Conservation (phyloP, 2,329 filamentous ascomycete species). For the Pseudogymnoascus sp. region DNA sequence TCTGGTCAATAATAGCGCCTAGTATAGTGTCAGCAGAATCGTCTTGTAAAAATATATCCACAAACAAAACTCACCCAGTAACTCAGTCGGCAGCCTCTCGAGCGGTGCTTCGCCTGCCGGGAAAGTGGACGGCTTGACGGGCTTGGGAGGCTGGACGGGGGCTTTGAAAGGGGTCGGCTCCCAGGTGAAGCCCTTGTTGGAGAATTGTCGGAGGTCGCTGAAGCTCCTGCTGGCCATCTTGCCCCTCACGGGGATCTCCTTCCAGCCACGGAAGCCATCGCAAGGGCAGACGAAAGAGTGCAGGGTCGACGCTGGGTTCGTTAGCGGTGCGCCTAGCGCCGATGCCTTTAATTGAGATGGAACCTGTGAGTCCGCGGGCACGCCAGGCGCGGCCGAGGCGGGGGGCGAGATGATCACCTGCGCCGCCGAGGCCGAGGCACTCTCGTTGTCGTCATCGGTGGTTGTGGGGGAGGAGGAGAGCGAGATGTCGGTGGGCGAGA, state of each 20-base stretch:
- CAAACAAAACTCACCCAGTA: conserved; percentile 51
- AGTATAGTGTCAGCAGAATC: conserved; percentile 17
- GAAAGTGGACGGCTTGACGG: conserved; percentile 22
- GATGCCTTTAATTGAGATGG: neutral
- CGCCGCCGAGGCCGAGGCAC: neutral
- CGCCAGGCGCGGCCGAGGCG: conserved; percentile 26
- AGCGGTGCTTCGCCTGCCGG: conserved; percentile 45
- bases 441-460: conserved; percentile 2
- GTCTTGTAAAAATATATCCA: conserved; percentile 15
- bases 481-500: conserved; percentile 27
- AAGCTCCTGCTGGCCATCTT: conserved; percentile 53
- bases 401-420: conserved; percentile 32
- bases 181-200: conserved; percentile 42
- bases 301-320: conserved; percentile 44
- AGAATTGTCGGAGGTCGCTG: conserved; percentile 47
- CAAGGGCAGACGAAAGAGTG: conserved; percentile 50
- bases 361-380: neutral
- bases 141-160: conserved; percentile 22
- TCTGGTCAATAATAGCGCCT: conserved; percentile 66
- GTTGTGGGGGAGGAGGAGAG: conserved; percentile 25
- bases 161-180: conserved; percentile 22
- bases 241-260: conserved; percentile 50
- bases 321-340: conserved; percentile 16
- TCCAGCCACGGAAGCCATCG: conserved; percentile 53
- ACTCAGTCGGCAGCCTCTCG: conserved; percentile 60